Evolutionary conservation across 1,284 basidiomycete species (phyloP).

Genomic region (Takashimella koratensis): DNA sequence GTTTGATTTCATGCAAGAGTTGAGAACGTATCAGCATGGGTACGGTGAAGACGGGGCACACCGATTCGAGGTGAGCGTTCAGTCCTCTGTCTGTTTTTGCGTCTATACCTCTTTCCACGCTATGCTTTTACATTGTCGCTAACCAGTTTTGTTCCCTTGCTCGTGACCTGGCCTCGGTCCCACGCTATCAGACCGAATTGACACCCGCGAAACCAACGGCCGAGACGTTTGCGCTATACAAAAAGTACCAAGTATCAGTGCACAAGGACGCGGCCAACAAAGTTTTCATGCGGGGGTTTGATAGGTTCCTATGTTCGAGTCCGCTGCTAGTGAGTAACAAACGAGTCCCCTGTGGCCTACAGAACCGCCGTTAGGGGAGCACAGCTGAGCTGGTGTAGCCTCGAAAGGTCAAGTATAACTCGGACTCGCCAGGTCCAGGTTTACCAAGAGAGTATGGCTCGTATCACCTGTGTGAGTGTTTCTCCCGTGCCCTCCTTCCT

Average conservation of each 20-base stretch:
- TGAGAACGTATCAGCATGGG: slow-evolving; percentile 33
- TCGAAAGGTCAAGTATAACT: slow-evolving; percentile 18
- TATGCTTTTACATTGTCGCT: too few relatives aligned
- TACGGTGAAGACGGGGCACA: slow-evolving; percentile 19
- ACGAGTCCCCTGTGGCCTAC: too few relatives aligned
- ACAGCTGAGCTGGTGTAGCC: neutral
- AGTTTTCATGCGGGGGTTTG: slow-evolving; percentile 58
- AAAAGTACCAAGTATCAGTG: slow-evolving; percentile 70
- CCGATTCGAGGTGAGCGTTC: slow-evolving; percentile 32
- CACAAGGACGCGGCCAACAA: slow-evolving; percentile 61
- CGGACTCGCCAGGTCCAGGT: slow-evolving; percentile 43
- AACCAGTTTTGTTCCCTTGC: neutral
- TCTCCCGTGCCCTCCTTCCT: neutral
- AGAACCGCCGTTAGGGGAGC: too few relatives aligned
- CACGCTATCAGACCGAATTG: slow-evolving; percentile 58
- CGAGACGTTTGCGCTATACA: slow-evolving; percentile 76
- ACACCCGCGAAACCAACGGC: slow-evolving; percentile 69
- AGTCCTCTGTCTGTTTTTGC: too few relatives aligned
- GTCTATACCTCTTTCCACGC: too few relatives aligned
- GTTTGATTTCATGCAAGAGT: slow-evolving; percentile 30
- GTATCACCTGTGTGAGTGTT: slow-evolving; percentile 66
- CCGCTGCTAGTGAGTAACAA: slow-evolving; percentile 68
- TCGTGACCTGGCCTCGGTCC: neutral
- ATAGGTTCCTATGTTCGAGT: slow-evolving; percentile 71
- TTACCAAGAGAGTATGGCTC: slow-evolving; percentile 74